Conservation (phyloP, 345 rosid species). For the Acer campestre region DNA sequence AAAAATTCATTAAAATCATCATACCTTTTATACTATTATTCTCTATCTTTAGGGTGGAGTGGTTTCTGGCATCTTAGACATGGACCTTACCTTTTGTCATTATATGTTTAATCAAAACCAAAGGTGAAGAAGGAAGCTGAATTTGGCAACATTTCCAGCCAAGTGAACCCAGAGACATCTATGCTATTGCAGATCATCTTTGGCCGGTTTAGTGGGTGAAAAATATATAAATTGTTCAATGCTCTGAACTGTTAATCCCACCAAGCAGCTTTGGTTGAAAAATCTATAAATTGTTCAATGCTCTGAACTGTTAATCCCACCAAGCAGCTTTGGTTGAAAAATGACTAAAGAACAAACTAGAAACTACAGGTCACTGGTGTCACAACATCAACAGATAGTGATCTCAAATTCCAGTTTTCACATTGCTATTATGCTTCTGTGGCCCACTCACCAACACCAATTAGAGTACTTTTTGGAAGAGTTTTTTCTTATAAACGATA, state of each 20-base stretch:
- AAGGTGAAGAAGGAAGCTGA: too few species aligned
- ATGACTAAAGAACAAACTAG: background rate
- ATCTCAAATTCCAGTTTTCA: background rate
- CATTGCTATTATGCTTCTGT: background rate
- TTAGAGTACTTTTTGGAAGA: background rate
- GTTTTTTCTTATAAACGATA: background rate
- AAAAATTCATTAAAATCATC: too few species aligned
- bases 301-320: background rate
- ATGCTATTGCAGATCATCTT: too few species aligned
- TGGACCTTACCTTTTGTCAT: too few species aligned
- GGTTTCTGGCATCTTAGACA: too few species aligned
- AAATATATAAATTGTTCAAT: too few species aligned
- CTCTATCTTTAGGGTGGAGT: too few species aligned
- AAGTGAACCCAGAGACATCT: background rate
- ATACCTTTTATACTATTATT: too few species aligned
- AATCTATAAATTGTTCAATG: background rate
- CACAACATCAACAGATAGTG: background rate
- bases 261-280: too few species aligned
- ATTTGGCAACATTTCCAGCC: too few species aligned
- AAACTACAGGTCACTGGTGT: background rate
- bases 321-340: background rate
- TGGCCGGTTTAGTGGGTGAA: background rate
- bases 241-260: too few species aligned
- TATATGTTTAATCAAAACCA: too few species aligned
- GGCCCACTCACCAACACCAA: background rate